Base-by-base conservation (phyloP, 495 filamentous ascomycete genomes). In the Neurospora discreta region DNA sequence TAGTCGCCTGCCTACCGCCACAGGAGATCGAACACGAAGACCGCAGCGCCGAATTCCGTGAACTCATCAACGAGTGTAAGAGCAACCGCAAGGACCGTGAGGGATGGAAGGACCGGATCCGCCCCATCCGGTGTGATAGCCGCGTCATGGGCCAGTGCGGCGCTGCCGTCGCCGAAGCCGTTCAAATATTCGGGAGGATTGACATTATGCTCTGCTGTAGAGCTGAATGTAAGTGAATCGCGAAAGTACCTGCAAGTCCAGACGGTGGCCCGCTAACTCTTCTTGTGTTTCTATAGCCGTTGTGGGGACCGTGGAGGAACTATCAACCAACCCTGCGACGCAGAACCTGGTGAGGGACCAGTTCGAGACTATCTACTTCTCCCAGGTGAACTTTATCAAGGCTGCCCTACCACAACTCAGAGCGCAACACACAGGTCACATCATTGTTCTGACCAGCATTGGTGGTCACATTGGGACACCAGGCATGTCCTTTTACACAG, bases 331-430 rank as follows among this genome's bases (percentile, higher is more conserved):
- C n/a, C 83, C 87, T 8, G 86, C 90, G 20, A 93, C 92, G 16
- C 83, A 89, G 76, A 92, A 91, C 68, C 84, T 97, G 4, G 91
- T 96, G 16, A 89, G 91, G 70, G 91, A 95, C 76, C 94, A 97
- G 79, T 98, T 98, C 81, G 95, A 98, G 79, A 90, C 89, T 46
- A 93, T 95, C 71, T 97, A 95, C 84, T 98, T 97, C 80, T 93
- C 93, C 0, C 93, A 94, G 41, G 89, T 98, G 74, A 98, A 98
- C 80, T 91, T 97, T 78, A 97, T 99, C 84, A 97, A 95, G 80
- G 91, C 94, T 30, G 87, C 89, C 13, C 84, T 99, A 39, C 93
- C 95, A 30, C 87, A 88, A 72, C 90, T 99, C 82, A 84, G 95
- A 69, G 84, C 85, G 75, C 90, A 92, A 77, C 87, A 90, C 73